Percentiles rank a stretch among this genome's conserved stretches.
Conservation (phyloP, 371 early-diverging fungal genomes). For the Mortierella sp. region DNA sequence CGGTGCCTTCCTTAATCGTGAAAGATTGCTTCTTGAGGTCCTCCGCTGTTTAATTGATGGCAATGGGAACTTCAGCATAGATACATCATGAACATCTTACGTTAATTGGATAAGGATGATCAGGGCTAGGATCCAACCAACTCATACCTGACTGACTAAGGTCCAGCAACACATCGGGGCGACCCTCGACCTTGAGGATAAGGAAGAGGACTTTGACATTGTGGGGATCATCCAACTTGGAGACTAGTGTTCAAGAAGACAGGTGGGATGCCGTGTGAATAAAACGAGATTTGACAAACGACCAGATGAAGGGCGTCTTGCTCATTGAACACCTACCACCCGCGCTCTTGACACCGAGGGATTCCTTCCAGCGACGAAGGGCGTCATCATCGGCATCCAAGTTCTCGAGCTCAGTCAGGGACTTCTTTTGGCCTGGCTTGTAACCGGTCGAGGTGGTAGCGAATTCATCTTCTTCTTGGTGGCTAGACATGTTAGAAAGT, state of each 20-base stretch:
- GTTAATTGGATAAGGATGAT: not conserved
- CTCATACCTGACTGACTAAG: constrained; percentile 72
- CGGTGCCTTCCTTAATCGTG: constrained; percentile 95
- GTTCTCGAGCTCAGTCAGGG: constrained; percentile 82
- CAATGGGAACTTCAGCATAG: not conserved
- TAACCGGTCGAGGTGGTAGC: constrained; percentile 81
- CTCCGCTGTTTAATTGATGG: constrained; percentile 41
- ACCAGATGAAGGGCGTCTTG: not conserved
- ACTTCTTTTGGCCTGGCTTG: constrained; percentile 91
- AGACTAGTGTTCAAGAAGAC: constrained; percentile 15
- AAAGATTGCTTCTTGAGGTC: constrained; percentile 78
- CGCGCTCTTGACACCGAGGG: constrained; percentile 80
- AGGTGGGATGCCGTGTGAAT: constrained; percentile 1
- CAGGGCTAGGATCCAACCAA: not conserved
- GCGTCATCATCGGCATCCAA: constrained; percentile 95
- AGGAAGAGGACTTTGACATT: constrained; percentile 62
- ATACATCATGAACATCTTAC: constrained; percentile 3
- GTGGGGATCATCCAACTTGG: constrained; percentile 32
- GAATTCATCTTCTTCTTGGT: constrained; percentile 80
- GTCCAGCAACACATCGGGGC: constrained; percentile 87
- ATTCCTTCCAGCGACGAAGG: constrained; percentile 95
- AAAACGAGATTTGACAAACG: not conserved
- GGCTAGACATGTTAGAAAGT: constrained; percentile 53
- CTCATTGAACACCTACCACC: constrained; percentile 56
- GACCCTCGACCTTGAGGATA: constrained; percentile 85